Evolutionary conservation across 345 rosid genomes (phyloP).

Genomic region (Salix viminalis): DNA sequence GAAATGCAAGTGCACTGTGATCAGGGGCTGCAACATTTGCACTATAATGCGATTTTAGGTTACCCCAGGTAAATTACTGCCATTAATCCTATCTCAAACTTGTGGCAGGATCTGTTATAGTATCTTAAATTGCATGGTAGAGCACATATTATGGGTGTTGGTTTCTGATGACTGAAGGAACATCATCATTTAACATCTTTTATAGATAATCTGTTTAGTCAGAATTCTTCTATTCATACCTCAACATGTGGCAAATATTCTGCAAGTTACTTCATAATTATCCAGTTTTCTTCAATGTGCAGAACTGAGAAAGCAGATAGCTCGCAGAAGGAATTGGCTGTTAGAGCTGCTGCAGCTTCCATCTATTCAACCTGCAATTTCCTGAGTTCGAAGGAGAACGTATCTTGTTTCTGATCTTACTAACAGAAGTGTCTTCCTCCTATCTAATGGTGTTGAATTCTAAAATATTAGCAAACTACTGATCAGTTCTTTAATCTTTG

Average conservation of each 20-base stretch:
- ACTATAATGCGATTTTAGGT: slow-evolving; percentile 32
- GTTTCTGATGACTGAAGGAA: not conserved
- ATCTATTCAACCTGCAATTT: slow-evolving; percentile 83
- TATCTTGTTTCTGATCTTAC: slow-evolving; percentile 52
- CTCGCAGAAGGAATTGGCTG: slow-evolving; percentile 58
- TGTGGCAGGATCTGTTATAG: not conserved
- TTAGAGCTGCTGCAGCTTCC: slow-evolving; percentile 96
- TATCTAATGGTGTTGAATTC: not conserved
- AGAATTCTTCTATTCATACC: not conserved
- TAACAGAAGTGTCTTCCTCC: not conserved
- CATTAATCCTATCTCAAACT: not conserved
- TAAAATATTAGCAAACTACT: not conserved
- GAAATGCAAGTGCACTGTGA: slow-evolving; percentile 75
- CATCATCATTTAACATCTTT: not conserved
- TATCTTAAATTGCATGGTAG: not conserved
- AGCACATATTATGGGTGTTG: not conserved
- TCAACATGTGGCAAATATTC: not conserved
- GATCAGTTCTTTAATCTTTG: slow-evolving; percentile 3
- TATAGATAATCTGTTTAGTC: not conserved
- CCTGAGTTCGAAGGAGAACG: slow-evolving; percentile 59
- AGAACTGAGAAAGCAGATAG: slow-evolving; percentile 44
- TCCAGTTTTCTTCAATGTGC: slow-evolving; percentile 13
- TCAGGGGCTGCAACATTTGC: slow-evolving; percentile 62
- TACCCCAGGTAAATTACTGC: slow-evolving; percentile 26
- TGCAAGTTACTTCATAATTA: not conserved